phyloP scores from a whole-genome alignment of 257 asterid species.

The Scutellaria barbata region DNA sequence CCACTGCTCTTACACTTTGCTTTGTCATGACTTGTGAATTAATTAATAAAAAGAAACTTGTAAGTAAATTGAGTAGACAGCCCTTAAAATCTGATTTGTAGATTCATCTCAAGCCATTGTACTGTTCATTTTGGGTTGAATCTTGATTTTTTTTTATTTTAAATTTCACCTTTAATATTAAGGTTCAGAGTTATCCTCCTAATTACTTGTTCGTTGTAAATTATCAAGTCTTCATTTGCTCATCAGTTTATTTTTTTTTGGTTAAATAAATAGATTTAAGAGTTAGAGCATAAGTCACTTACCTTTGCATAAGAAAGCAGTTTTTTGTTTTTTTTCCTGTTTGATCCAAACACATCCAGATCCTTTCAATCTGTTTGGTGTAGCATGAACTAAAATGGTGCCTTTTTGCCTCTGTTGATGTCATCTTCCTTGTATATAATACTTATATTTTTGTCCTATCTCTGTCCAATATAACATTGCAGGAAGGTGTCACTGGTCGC shows the following conservation, averaged over 20 bases:
- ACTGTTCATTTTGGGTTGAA: not conserved
- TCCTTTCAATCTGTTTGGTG: not conserved
- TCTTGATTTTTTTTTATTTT: not conserved
- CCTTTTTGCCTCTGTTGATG: conserved; percentile 1
- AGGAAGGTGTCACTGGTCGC: conserved; percentile 39
- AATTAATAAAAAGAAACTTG: not conserved
- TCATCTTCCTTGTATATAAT: conserved; percentile 7
- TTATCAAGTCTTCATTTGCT: not conserved
- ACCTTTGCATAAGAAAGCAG: not conserved
- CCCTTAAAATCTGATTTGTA: not conserved
- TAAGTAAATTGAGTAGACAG: not conserved
- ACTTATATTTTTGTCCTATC: conserved; percentile 3
- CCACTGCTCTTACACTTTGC: too few species aligned
- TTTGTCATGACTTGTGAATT: not conserved
- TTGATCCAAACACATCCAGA: conserved; percentile 12
- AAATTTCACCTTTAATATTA: not conserved
- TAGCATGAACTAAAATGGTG: not conserved
- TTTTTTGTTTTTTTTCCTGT: conserved; percentile 6
- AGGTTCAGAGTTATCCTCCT: not conserved
- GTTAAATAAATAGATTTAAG: conserved; percentile 13
- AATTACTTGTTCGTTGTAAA: not conserved
- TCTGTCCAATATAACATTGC: conserved; percentile 25
- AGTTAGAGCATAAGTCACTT: not conserved
- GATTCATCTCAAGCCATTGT: conserved; percentile 7
- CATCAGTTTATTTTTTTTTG: not conserved